Evolutionary conservation across 768 basidiomycete genomes (phyloP).

Genomic region (Podaxis pistillaris): DNA sequence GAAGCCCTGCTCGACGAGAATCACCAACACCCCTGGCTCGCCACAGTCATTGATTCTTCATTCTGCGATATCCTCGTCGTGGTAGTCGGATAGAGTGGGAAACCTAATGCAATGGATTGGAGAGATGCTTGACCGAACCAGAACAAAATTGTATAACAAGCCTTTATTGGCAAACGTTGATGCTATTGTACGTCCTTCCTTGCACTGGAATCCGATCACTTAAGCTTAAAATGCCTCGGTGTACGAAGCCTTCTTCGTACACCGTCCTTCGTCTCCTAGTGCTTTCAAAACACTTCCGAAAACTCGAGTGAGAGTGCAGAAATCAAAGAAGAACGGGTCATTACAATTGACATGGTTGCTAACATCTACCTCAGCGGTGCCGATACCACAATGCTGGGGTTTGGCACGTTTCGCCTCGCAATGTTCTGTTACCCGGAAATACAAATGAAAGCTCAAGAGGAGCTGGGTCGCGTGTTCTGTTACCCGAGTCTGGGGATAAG

Average conservation of each 20-base stretch:
- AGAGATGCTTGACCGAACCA: not conserved
- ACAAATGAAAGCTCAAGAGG: slow-evolving; percentile 15
- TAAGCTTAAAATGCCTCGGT: too few relatives aligned
- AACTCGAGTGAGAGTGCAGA: not conserved
- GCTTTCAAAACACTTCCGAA: not conserved
- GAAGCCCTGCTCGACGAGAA: too few relatives aligned
- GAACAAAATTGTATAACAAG: not conserved
- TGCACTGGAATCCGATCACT: too few relatives aligned
- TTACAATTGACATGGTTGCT: not conserved
- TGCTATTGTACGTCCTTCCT: too few relatives aligned
- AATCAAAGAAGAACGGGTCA: slow-evolving; percentile 12
- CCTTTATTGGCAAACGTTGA: too few relatives aligned
- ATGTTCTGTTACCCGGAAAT: slow-evolving; percentile 16
- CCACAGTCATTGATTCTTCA: too few relatives aligned
- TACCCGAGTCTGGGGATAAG: slow-evolving; percentile 18
- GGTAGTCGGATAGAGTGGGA: not conserved
- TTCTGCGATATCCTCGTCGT: not conserved
- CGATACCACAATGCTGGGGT: slow-evolving; percentile 16
- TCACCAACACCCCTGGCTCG: too few relatives aligned
- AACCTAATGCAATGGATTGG: not conserved
- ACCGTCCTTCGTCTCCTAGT: not conserved
- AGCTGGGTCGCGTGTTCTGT: not conserved
- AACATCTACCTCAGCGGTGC: slow-evolving; percentile 14
- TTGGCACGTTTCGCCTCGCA: slow-evolving; percentile 15
- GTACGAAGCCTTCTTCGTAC: not conserved